Evolutionary conservation across 225 moss, liverwort and hornwort genomes (phyloP).

Genomic region (Physcomitrellopsis africana): DNA sequence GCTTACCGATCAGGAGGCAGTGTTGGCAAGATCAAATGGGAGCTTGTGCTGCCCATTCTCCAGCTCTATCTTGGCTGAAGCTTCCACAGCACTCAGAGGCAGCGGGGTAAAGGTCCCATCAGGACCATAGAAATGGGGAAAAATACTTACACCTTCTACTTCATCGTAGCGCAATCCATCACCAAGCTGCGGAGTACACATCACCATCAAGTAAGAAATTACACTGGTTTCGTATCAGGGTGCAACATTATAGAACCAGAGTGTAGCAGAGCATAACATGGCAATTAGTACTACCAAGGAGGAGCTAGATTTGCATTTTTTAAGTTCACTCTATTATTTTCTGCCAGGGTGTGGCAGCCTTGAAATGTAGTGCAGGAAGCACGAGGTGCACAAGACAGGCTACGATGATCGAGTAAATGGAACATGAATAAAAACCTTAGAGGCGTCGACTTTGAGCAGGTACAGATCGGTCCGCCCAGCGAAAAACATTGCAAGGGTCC

Average conservation of each 20-base stretch:
- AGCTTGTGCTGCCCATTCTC: constrained; percentile 48
- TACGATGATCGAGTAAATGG: constrained; percentile 1
- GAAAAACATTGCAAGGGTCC: constrained; percentile 56
- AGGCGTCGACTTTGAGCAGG: constrained; percentile 59
- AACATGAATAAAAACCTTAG: constrained; percentile 34
- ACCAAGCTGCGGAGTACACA: constrained; percentile 39
- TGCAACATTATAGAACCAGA: background rate
- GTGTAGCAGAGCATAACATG: background rate
- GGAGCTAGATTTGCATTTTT: constrained; percentile 1
- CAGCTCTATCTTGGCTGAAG: constrained; percentile 45
- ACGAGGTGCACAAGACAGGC: constrained; percentile 8
- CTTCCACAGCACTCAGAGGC: constrained; percentile 44
- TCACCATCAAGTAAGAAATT: no score
- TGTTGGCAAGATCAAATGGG: constrained; percentile 35
- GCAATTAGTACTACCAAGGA: background rate
- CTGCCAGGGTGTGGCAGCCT: background rate
- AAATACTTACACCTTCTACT: constrained; percentile 43
- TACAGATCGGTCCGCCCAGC: constrained; percentile 54
- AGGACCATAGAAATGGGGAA: constrained; percentile 70
- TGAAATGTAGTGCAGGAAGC: constrained; percentile 14
- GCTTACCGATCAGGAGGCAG: background rate
- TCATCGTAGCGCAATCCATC: constrained; percentile 58
- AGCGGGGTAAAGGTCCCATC: constrained; percentile 40
- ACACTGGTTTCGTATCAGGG: no score
- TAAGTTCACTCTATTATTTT: background rate